Conservation (phyloP, 2,329 filamentous ascomycete genomes). For the Beauveria sp. region DNA sequence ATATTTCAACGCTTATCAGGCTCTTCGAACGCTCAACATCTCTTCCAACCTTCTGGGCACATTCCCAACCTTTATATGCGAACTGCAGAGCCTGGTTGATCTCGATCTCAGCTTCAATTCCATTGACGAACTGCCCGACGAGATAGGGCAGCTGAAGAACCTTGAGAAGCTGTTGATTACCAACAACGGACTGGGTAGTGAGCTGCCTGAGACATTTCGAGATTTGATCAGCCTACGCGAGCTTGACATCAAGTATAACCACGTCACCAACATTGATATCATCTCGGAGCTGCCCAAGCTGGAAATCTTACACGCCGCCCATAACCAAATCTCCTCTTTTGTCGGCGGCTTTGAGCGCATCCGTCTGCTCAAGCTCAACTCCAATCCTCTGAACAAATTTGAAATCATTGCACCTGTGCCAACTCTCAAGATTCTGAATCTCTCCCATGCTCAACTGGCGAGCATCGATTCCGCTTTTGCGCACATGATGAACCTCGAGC, state of each 20-base stretch:
- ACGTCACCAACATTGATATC: slow-evolving; percentile 79
- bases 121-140: slow-evolving; percentile 67
- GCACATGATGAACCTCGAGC: slow-evolving; percentile 79
- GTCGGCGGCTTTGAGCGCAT: slow-evolving; percentile 81
- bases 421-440: slow-evolving; percentile 76
- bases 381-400: slow-evolving; percentile 92
- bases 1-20: slow-evolving; percentile 75
- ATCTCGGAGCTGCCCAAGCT: slow-evolving; percentile 77
- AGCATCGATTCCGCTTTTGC: slow-evolving; percentile 85
- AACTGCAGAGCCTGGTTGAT: slow-evolving; percentile 76
- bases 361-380: slow-evolving; percentile 79
- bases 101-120: slow-evolving; percentile 96
- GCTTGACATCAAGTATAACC: slow-evolving; percentile 90
- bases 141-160: slow-evolving; percentile 69
- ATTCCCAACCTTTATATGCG: slow-evolving; percentile 80
- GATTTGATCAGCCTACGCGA: slow-evolving; percentile 75
- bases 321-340: slow-evolving; percentile 88
- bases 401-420: slow-evolving; percentile 70
- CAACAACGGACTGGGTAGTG: slow-evolving; percentile 78
- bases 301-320: slow-evolving; percentile 81
- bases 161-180: slow-evolving; percentile 90
- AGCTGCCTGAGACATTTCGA: slow-evolving; percentile 65
- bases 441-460: slow-evolving; percentile 85
- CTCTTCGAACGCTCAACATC: slow-evolving; percentile 76
- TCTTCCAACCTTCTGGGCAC: slow-evolving; percentile 86